Base-by-base conservation (phyloP, 2,329 filamentous ascomycete genomes). In the Fonsecaea monophora region DNA sequence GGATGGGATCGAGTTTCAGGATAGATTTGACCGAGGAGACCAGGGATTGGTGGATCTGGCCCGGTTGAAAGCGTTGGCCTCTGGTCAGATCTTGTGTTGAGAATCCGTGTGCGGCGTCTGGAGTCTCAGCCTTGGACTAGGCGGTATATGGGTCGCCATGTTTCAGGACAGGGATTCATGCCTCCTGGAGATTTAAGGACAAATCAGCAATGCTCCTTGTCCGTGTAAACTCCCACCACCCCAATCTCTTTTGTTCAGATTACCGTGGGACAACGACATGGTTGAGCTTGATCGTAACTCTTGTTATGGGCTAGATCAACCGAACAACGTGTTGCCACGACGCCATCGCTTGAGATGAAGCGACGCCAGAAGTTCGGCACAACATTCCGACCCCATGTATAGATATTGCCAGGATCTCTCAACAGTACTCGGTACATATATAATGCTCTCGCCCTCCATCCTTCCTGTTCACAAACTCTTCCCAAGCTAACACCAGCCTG, bases 311-410 rank as follows among this genome's bases (percentile, higher is more conserved):
- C n/a, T 32, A 18, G n/a, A 2, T 25, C 25, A 25, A 9, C n/a
- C 2, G n/a, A 9, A 12, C 25, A 30, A 42, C 18, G 21, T 21
- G 21, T n/a, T 53, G 60, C 64, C 37, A 18, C 37, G n/a, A 45
- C 37, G 10, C 34, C 32, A 60, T 38, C 58, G 62, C 54, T 50
- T 62, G 50, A 32, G 63, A 66, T 63, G 48, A 37, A 65, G 42
- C 67, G 50, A 66, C 42, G 58, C 66, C 55, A 60, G 40, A 58
- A 25, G 53, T 60, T 65, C 62, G 57, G 59, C 45, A 38, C 50
- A 32, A 9, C 25, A 34, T 21, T 18, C 59, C 59, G 57, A 37
- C 30, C 38, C 15, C 38, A 25, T 25, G 25, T 25, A 25, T 25
- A 25, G 25, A 25, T 25, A 25, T 25, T 25, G 25, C 25, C 25